Evolutionary conservation across 2,329 filamentous ascomycete genomes (phyloP).

Genomic region (Tympanopsis confertula): DNA sequence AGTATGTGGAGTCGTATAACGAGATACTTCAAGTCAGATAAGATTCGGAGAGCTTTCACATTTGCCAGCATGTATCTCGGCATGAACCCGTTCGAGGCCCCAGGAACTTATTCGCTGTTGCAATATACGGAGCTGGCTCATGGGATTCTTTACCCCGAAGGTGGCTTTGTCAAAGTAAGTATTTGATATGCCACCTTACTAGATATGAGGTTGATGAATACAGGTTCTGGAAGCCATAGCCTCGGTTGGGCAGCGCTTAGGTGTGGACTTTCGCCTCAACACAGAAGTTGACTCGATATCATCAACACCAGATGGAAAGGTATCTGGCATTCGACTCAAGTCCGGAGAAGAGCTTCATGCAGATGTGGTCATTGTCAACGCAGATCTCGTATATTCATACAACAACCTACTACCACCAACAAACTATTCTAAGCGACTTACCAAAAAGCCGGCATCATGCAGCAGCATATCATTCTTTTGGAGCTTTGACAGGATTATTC

Average conservation of each 20-base stretch:
- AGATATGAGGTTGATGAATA: too few species aligned
- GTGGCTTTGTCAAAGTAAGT: slow-evolving; percentile 59
- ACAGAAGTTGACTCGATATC: slow-evolving; percentile 44
- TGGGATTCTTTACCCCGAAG: slow-evolving; percentile 65
- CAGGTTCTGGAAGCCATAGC: slow-evolving; percentile 53
- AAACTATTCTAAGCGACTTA: slow-evolving; percentile 23
- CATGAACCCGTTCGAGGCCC: slow-evolving; percentile 67
- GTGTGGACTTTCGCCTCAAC: slow-evolving; percentile 50
- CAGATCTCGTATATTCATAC: slow-evolving; percentile 66
- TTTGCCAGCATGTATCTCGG: slow-evolving; percentile 78
- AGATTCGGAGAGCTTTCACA: slow-evolving; percentile 59
- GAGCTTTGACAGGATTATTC: slow-evolving; percentile 47
- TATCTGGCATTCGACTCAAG: slow-evolving; percentile 46
- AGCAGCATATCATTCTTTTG: slow-evolving; percentile 71
- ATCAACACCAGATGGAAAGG: slow-evolving; percentile 35
- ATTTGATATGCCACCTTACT: too few species aligned
- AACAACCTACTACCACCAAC: slow-evolving; percentile 51
- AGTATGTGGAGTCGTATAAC: slow-evolving; percentile 55
- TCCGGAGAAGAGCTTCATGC: slow-evolving; percentile 46
- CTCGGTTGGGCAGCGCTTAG: slow-evolving; percentile 46
- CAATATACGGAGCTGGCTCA: slow-evolving; percentile 68
- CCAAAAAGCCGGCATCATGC: slow-evolving; percentile 47
- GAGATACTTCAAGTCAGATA: slow-evolving; percentile 59
- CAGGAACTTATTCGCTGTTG: slow-evolving; percentile 61
- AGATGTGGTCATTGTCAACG: slow-evolving; percentile 60